phyloP scores from a whole-genome alignment of 495 filamentous ascomycete genomes.

The Penicillium tannophilum region DNA sequence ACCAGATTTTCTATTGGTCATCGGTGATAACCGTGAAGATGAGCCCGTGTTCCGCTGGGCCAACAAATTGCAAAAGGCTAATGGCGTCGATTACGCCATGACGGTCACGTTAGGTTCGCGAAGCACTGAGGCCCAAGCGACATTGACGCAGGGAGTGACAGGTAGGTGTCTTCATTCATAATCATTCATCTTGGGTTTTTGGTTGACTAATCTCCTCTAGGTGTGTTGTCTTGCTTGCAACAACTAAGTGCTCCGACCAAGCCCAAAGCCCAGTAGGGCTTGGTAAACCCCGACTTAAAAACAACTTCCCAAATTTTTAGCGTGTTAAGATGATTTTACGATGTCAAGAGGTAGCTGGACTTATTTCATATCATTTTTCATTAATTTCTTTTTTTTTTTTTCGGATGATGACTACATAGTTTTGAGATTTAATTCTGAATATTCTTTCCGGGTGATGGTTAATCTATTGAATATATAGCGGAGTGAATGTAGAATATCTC shows the following conservation, averaged over 20 bases:
- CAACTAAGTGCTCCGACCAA: conserved; percentile 22
- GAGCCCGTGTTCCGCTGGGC: conserved; percentile 94
- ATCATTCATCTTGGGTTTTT: background rate
- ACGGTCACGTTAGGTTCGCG: conserved; percentile 82
- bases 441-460: background rate
- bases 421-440: background rate
- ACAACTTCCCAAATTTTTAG: background rate
- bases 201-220: conserved; percentile 18
- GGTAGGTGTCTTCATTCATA: conserved; percentile 43
- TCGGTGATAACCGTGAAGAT: conserved; percentile 88
- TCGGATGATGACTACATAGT: background rate
- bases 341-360: conserved; percentile 16
- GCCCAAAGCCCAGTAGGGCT: conserved; percentile 2
- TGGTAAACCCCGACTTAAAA: background rate
- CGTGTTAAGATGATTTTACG: conserved; percentile 20
- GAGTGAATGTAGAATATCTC: no score
- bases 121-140: conserved; percentile 84
- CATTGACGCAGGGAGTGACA: conserved; percentile 85
- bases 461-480: background rate
- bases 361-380: conserved; percentile 13
- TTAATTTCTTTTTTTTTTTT: background rate
- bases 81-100: conserved; percentile 64
- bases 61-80: conserved; percentile 63
- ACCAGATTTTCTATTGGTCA: conserved; percentile 81
- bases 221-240: conserved; percentile 39